Conservation (phyloP, 805 yeast genomes). For the Ogataea pignaliae region DNA sequence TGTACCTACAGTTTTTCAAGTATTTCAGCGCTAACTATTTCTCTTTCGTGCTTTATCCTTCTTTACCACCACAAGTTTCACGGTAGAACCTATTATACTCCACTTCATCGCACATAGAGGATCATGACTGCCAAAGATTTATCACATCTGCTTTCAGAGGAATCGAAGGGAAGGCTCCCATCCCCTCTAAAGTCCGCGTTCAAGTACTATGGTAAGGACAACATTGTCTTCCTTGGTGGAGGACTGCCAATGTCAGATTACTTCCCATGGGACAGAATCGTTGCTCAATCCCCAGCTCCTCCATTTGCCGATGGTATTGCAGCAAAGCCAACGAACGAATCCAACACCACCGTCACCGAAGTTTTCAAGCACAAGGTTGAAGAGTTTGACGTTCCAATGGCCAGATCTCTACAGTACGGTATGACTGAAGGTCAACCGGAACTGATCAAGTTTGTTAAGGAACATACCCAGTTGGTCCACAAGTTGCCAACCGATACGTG, state of each 20-base stretch:
- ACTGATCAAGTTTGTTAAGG: conserved; percentile 59
- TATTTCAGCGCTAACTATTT: too few relatives aligned
- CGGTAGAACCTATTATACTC: background rate
- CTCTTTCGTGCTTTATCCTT: too few relatives aligned
- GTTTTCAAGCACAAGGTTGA: conserved; percentile 39
- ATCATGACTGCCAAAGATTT: conserved; percentile 60
- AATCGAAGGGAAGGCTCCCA: conserved; percentile 68
- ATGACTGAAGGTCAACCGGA: conserved; percentile 76
- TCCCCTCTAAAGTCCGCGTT: conserved; percentile 85
- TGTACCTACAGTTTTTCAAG: too few relatives aligned
- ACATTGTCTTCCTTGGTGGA: conserved; percentile 87
- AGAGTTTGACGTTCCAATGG: conserved; percentile 63
- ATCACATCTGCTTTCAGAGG: conserved; percentile 68
- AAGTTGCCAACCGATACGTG: conserved; percentile 59
- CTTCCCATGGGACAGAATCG: conserved; percentile 83
- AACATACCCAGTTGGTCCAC: conserved; percentile 64
- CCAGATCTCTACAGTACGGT: conserved; percentile 91
- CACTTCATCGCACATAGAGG: background rate
- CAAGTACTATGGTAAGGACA: conserved; percentile 67
- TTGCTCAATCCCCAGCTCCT: conserved; percentile 69
- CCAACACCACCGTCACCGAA: conserved; percentile 33
- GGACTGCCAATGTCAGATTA: conserved; percentile 89
- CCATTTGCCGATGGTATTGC: conserved; percentile 80
- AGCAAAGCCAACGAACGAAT: conserved; percentile 43
- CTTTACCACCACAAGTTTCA: too few relatives aligned